Evolutionary conservation across 2,329 filamentous ascomycete species (phyloP).

Genomic region (Penicillium freii): DNA sequence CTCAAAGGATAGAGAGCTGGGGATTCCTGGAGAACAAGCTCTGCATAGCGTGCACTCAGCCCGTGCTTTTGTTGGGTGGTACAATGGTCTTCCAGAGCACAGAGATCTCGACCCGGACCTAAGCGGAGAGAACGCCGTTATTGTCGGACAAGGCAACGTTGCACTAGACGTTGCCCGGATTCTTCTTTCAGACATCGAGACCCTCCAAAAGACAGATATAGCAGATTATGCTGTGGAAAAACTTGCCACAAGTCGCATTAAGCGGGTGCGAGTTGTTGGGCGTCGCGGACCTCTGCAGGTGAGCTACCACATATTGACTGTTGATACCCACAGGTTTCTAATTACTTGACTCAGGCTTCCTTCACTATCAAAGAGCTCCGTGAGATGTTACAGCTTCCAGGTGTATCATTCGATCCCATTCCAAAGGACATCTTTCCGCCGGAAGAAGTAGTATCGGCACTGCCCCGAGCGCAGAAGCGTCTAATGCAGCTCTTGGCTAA

Average conservation of each 20-base stretch:
- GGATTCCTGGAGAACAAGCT: conserved; percentile 72
- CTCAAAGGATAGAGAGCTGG: conserved; percentile 74
- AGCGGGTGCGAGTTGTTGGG: conserved; percentile 81
- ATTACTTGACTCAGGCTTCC: conserved; percentile 59
- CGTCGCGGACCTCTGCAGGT: conserved; percentile 85
- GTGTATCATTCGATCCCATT: conserved; percentile 69
- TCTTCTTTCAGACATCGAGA: conserved; percentile 71
- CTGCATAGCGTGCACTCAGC: conserved; percentile 76
- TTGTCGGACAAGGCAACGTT: conserved; percentile 95
- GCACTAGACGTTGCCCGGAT: conserved; percentile 91
- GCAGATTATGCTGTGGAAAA: conserved; percentile 76
- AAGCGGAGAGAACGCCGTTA: conserved; percentile 74
- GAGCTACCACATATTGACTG: conserved; percentile 24
- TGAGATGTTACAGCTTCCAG: conserved; percentile 76
- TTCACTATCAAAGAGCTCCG: conserved; percentile 95
- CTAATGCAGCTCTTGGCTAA: conserved; percentile 79
- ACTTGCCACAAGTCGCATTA: conserved; percentile 70
- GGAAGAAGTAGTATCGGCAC: conserved; percentile 57
- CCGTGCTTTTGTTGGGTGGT: conserved; percentile 94
- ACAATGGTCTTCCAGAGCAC: conserved; percentile 89
- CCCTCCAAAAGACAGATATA: conserved; percentile 80
- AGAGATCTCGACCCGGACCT: conserved; percentile 71
- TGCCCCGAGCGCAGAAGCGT: conserved; percentile 73
- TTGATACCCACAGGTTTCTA: conserved; percentile 2
- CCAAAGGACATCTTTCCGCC: conserved; percentile 64